Conservation (phyloP, 768 basidiomycete genomes). For the Suillus cothurnatus region DNA sequence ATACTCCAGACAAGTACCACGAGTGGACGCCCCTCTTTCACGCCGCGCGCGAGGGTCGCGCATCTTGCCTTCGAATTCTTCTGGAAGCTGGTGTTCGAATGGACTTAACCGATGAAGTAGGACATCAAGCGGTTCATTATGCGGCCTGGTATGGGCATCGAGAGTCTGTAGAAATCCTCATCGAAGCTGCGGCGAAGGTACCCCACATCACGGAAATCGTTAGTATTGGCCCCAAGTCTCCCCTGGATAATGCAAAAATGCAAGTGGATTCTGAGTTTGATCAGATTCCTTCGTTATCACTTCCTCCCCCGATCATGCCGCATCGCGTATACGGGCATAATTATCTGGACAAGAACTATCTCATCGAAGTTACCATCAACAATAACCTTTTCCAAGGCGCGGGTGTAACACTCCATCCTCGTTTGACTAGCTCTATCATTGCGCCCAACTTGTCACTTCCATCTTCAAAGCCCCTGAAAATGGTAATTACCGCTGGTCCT, state of each 20-base stretch:
- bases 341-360: conserved; percentile 82
- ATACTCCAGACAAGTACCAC: conserved; percentile 92
- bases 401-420: conserved; percentile 68
- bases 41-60: conserved; percentile 85
- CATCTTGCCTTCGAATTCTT: conserved; percentile 73
- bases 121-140: conserved; percentile 86
- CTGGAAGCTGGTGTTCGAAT: conserved; percentile 79
- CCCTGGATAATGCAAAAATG: conserved; percentile 31
- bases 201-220: conserved; percentile 18
- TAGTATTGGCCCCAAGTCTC: conserved; percentile 17
- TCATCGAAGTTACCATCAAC: conserved; percentile 87
- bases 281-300: conserved; percentile 88
- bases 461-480: conserved; percentile 79
- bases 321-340: conserved; percentile 98
- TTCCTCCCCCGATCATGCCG: conserved; percentile 98
- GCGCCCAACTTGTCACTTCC: conserved; percentile 68
- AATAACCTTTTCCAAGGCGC: conserved; percentile 39
- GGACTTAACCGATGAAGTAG: conserved; percentile 80
- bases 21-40: conserved; percentile 99
- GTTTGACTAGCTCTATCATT: conserved; percentile 68
- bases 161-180: conserved; percentile 61
- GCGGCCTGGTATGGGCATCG: conserved; percentile 96
- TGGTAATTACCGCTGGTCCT: conserved; percentile 91
- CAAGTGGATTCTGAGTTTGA: conserved; percentile 75
- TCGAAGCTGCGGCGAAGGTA: conserved; percentile 39